Base-by-base conservation (phyloP, 371 early-diverging fungal genomes). In the Mucor plumbeus region DNA sequence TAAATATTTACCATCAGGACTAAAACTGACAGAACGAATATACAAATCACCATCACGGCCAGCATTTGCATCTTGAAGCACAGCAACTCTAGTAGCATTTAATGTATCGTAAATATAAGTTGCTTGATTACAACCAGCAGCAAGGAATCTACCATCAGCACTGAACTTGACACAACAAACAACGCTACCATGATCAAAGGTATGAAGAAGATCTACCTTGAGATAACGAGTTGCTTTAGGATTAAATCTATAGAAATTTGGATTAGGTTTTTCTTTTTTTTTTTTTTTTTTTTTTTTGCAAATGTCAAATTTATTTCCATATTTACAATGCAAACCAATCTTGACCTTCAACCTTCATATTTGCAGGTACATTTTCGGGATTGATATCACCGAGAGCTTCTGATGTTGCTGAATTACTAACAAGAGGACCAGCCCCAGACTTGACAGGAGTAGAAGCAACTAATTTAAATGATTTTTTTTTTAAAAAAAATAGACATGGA, bases 101-200 rank as follows among this genome's bases (percentile, higher is more conserved):
- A 72, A 69, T 35, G 91, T 91, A 75, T 94, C 95, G 78, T 89
- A 96, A 43, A 97, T 90, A 70, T 92, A 91, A 7, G 96, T 92
- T 34, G 87, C 88, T 44, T 90, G 90, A 76, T 96, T 97, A 85
- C 95, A 96, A 14, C 97, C 97, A 6, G 97, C 95, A 17, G 97
- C 97, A 39, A 97, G 87, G 65, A 84, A 90, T 69, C 90, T 89
- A 44, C 97, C 97, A 77, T 96, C 95, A 43, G 85, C 81, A 65
- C 95, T 95, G 71, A 96, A 97, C 61, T 91, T 90, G 55, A 97
- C 96, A 74, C 96, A 97, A 82, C 97, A 97, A 7, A 97, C 97
- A 17, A 97, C 97, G 70, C 89, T 88, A 8, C 61, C 62, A 73
- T 96, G 97, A 43, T 95, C 94, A 66, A 96, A 83, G 13, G 89